A percentile compares a stretch with the other conserved stretches of the same genome.
Conservation (phyloP, 768 basidiomycete species). For the Dacryopinax spathularia region DNA sequence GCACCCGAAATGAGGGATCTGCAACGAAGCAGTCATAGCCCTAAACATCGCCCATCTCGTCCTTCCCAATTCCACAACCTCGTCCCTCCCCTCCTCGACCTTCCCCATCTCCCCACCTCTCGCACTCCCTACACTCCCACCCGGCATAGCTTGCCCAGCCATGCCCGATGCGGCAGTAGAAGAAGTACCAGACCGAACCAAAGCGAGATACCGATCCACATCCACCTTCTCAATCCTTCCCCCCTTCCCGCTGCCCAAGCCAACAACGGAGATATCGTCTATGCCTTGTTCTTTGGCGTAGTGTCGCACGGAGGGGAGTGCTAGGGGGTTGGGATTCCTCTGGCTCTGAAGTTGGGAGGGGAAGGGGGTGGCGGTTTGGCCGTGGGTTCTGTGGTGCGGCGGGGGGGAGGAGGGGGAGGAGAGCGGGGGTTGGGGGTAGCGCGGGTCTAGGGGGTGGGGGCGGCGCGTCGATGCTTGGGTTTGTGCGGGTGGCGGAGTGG, state of each 20-base stretch:
- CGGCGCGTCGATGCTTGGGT: conserved; percentile 7
- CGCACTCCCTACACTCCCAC: too few species aligned
- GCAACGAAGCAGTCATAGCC: conserved; percentile 62
- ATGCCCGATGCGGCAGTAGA: conserved; percentile 10
- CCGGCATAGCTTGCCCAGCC: conserved; percentile 2
- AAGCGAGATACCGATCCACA: conserved; percentile 45
- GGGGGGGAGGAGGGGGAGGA: neutral
- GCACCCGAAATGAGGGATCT: conserved; percentile 74
- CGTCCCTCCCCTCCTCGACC: conserved; percentile 27
- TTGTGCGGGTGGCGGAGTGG: conserved; percentile 9
- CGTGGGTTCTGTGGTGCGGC: neutral
- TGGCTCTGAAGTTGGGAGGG: neutral
- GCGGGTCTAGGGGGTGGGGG: conserved; percentile 10
- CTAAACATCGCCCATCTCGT: conserved; percentile 81
- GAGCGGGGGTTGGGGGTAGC: conserved; percentile 6
- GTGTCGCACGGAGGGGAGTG: conserved; percentile 64
- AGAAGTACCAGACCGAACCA: conserved; percentile 13
- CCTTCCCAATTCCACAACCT: conserved; percentile 55
- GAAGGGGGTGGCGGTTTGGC: conserved; percentile 2
- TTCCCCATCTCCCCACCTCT: conserved; percentile 6
- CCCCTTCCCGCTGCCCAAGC: conserved; percentile 55
- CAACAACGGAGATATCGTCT: conserved; percentile 37
- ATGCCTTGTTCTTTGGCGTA: conserved; percentile 54
- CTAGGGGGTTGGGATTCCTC: conserved; percentile 38
- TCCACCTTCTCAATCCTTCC: conserved; percentile 66